phyloP scores from a whole-genome alignment of 257 asterid species.

The Hygrophila difformis region DNA sequence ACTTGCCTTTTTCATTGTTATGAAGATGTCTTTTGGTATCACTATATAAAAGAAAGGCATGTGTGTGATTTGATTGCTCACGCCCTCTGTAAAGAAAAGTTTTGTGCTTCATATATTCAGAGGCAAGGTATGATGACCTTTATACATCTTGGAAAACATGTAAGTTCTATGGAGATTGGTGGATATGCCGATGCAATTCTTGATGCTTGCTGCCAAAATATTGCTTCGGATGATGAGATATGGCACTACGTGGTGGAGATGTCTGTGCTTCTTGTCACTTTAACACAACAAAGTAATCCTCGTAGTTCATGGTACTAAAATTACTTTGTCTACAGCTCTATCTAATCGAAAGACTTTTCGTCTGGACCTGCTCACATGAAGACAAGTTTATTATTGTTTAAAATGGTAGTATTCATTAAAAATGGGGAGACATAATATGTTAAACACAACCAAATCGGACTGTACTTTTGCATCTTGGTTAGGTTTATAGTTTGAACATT shows the following conservation, averaged over 20 bases:
- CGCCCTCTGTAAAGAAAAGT: constrained; percentile 2
- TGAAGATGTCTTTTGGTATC: neutral
- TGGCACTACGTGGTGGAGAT: constrained; percentile 76
- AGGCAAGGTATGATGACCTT: constrained; percentile 89
- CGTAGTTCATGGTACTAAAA: constrained; percentile 74
- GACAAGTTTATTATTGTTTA: constrained; percentile 6
- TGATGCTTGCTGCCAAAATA: constrained; percentile 86
- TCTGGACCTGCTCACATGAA: neutral
- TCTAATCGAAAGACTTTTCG: constrained; percentile 7
- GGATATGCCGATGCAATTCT: constrained; percentile 76
- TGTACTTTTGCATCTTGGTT: no score
- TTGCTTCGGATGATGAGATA: constrained; percentile 76
- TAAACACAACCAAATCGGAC: no score
- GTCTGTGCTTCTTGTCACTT: constrained; percentile 70
- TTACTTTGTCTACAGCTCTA: constrained; percentile 8
- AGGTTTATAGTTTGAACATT: no score
- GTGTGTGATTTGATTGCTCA: neutral
- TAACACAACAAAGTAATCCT: constrained; percentile 65
- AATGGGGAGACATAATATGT: constrained; percentile 5
- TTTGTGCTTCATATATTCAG: constrained; percentile 31
- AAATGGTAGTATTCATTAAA: no score
- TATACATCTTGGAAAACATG: constrained; percentile 57
- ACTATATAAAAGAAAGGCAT: constrained; percentile 4
- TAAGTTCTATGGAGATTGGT: constrained; percentile 62
- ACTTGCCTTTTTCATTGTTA: no score